Conservation (phyloP, 148 eudicot genomes). For the Vaccinium vitisidaea region DNA sequence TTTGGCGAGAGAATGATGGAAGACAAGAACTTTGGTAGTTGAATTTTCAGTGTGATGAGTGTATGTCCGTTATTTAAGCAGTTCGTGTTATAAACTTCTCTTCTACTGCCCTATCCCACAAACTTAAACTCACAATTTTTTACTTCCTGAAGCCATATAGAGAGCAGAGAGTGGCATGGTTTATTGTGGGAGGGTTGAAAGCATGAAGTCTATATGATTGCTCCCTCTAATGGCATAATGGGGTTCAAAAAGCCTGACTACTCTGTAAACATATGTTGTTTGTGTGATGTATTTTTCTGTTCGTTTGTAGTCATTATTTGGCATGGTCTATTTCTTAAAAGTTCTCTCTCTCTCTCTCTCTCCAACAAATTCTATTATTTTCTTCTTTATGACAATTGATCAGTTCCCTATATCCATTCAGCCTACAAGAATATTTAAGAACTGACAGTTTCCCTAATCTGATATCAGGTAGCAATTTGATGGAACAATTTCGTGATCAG, state of each 20-base stretch:
- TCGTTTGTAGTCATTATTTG: background rate
- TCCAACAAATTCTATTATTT: background rate
- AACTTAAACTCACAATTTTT: background rate
- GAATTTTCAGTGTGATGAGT: background rate
- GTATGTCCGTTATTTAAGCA: background rate
- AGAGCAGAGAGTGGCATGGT: background rate
- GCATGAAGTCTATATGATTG: background rate
- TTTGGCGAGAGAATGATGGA: background rate
- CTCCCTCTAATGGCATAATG: background rate
- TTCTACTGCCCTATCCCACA: background rate
- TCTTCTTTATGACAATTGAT: background rate
- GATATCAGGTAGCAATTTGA: constrained; percentile 72
- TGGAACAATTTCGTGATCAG: constrained; percentile 83
- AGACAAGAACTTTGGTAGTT: background rate
- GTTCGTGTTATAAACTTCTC: background rate
- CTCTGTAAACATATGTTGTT: background rate
- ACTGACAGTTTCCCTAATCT: constrained; percentile 19
- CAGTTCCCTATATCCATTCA: constrained; percentile 12
- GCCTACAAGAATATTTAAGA: constrained; percentile 3
- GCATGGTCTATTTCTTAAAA: background rate
- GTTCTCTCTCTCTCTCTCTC: background rate
- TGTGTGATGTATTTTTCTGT: background rate
- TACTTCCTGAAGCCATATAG: background rate
- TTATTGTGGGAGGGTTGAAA: background rate
- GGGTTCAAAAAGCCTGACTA: background rate